Percentiles rank a stretch among this genome's conserved stretches.
phyloP scores from a whole-genome alignment of 805 yeast species.

The Saturnispora ahearnii region DNA sequence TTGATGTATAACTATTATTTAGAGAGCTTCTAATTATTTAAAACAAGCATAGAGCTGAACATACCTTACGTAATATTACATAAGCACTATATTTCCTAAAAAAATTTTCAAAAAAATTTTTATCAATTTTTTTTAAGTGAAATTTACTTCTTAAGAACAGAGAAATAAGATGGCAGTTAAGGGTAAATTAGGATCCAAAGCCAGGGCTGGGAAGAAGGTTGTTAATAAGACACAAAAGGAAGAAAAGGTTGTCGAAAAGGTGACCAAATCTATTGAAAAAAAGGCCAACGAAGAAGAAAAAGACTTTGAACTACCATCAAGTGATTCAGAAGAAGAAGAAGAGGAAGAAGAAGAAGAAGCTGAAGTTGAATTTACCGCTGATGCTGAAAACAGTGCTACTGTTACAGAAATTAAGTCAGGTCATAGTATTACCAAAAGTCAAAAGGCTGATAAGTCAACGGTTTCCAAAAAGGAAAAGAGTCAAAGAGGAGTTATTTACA shows the following conservation, averaged over 20 bases:
- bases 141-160: neutral
- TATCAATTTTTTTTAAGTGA: neutral
- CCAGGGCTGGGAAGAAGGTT: neutral
- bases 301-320: slow-evolving; percentile 14
- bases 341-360: slow-evolving; percentile 12
- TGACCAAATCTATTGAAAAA: neutral
- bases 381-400: slow-evolving; percentile 11
- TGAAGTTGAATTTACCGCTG: slow-evolving; percentile 13
- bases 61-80: neutral
- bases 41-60: neutral
- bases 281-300: slow-evolving; percentile 13
- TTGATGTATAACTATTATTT: too few relatives aligned
- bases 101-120: neutral
- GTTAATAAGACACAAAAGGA: slow-evolving; percentile 2
- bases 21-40: too few relatives aligned
- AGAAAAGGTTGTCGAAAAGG: neutral
- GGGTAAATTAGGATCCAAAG: neutral
- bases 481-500: slow-evolving; percentile 57
- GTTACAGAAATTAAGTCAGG: slow-evolving; percentile 4
- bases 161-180: neutral
- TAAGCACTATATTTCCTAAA: neutral
- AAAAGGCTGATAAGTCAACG: neutral
- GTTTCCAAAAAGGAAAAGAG: neutral
- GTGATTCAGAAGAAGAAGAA: slow-evolving; percentile 11
- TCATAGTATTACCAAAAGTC: slow-evolving; percentile 1